phyloP scores from a whole-genome alignment of 2,329 filamentous ascomycete genomes.

The Alternaria sp. region DNA sequence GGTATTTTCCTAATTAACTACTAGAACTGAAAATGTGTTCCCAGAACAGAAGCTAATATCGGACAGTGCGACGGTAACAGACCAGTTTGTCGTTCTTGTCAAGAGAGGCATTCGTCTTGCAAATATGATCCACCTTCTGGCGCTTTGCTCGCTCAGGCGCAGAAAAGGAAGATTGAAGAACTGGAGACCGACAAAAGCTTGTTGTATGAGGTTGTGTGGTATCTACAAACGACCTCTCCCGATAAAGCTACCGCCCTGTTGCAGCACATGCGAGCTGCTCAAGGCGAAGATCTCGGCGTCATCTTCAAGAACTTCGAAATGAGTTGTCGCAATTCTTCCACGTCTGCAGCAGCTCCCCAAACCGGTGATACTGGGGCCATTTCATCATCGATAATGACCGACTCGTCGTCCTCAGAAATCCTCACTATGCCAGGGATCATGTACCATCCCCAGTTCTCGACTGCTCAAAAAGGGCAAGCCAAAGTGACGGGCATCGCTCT shows the following conservation, averaged over 20 bases:
- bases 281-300: conserved; percentile 15
- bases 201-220: conserved; percentile 28
- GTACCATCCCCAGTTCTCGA: conserved; percentile 8
- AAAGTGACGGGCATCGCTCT: not conserved
- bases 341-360: not conserved
- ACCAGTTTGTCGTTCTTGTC: conserved; percentile 19
- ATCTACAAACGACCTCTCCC: conserved; percentile 24
- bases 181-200: conserved; percentile 19
- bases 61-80: conserved; percentile 19
- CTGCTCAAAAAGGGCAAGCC: conserved; percentile 4
- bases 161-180: conserved; percentile 20
- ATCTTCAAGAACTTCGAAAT: conserved; percentile 15
- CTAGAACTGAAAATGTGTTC: not conserved
- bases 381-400: not conserved
- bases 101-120: conserved; percentile 5
- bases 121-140: conserved; percentile 14
- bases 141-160: conserved; percentile 12
- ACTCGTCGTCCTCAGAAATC: not conserved
- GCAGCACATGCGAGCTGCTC: conserved; percentile 13
- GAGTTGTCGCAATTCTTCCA: not conserved
- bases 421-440: conserved; percentile 5
- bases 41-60: not conserved
- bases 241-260: conserved; percentile 23
- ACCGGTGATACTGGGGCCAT: too few species aligned
- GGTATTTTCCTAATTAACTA: conserved; percentile 3